Base-by-base conservation (phyloP, 495 filamentous ascomycete genomes). In the Saxophila tyrrhenica region DNA sequence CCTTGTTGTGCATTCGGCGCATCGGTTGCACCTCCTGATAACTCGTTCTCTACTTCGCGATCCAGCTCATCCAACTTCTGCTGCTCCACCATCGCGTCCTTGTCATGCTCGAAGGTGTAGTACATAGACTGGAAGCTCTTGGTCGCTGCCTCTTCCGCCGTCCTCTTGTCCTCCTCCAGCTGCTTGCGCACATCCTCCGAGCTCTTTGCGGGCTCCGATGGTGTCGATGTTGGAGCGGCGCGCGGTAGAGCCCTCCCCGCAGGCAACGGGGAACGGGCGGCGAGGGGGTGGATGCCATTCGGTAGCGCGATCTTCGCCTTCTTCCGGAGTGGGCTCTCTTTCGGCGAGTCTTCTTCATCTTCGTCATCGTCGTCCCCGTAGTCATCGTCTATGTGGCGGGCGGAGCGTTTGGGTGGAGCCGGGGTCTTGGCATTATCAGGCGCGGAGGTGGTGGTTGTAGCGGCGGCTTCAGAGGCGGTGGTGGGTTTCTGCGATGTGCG, bases 11-110 rank as follows among this genome's bases (percentile, higher is more conserved):
- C 29, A 19, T 41, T 53, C 13, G 20, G n/a, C 1, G 45, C 23
- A 17, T 16, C 46, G 23, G 42, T 52, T 8, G 50, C 50, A 61
- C 85, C 82, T 48, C 88, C 85, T 15, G 76, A 80, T 74, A 92
- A 89, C 69, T 99, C 92, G 17, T 89, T 88, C 67, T 97, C 89
- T 13, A 96, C 84, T 66, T 94, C 89, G 63, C 90, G 84, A 64
- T 99, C 92, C 0, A 91, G 87, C 64, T 97, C 92, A 58, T 97
- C 94, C 42, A 99, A 78, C 65, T 89, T 88, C 69, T 96, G 88
- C 68, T 99, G 94, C 66, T 99, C 92, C 56, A 95, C 67, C 94
- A 97, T 96, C 39, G 92, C 90, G 64, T 89, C 87, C 24, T 85
- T 79, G 67, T 99, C 92, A 65, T 88, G 90, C 67, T 99, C 92